Evolutionary conservation across 2,329 filamentous ascomycete genomes (phyloP), one percentile per base, ranked within the genome.

Genomic region (Fusarium sterilihyphosum): DNA sequence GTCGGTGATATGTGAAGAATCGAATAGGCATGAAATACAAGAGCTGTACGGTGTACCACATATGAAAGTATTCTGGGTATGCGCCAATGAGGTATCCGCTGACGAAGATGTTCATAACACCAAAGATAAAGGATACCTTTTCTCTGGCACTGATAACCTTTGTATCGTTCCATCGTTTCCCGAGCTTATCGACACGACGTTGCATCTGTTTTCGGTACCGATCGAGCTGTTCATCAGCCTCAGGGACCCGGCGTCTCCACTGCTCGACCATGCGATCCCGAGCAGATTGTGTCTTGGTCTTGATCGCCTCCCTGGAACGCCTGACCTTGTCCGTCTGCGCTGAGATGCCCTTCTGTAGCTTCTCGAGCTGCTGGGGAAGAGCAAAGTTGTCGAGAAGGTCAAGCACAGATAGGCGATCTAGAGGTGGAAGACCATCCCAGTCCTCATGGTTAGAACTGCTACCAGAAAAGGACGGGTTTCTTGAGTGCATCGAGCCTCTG

Each of bases 21-120:
- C 96, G 93, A 76, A 99, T 94, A 18, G 96, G 96, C 96, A 98
- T 98, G 83, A 98, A 98, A 84, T 98, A 98, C 70, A 94, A 82
- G 47, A 98, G 88, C 83, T 98, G 95, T 7, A 83, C 88, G 13
- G 94, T 95, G 83, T 98, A 99, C 96, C 96, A 99, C 75, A 93
- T 85, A 77, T 97, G 96, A 83, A 98, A 98, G 82, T 91, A 92
- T 77, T 97, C 88, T 2, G 96, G 95, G 77, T 88, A 92, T 37
- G 91, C 94, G 70, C 96, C 96, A 61, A 99, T 93, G 53, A 99
- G 86, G 82, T 98, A 98, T 66, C 96, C 96, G 75, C 94, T 97
- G 81, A 98, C 91, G 84, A 99, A 97, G 82, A 99, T 96, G 84
- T 99, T 99, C 85, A 98, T 90, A 76, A 98, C 95, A 78, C 95